Percentiles rank a stretch among this genome's conserved stretches.
Evolutionary conservation across 148 eudicot genomes (phyloP).

Genomic region (Oxyria digyna): DNA sequence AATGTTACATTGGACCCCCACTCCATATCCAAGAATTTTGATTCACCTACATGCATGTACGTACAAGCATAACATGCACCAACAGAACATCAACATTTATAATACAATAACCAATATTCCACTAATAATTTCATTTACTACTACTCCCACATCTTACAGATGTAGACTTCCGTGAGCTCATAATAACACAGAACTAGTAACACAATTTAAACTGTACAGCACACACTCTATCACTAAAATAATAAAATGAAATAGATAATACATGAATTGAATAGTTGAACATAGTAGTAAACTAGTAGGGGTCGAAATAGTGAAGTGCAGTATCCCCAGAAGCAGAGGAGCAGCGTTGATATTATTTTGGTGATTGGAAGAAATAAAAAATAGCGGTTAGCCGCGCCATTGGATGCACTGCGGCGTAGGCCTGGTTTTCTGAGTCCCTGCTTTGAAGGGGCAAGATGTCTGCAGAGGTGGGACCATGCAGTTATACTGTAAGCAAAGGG

Average conservation of each 20-base stretch:
- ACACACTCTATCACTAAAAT: background rate
- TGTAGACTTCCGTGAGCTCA: too few relatives aligned
- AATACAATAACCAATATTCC: background rate
- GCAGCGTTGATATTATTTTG: background rate
- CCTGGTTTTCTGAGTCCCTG: conserved; percentile 61
- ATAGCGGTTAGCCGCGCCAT: conserved; percentile 42
- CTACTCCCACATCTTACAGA: too few relatives aligned
- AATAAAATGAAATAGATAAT: background rate
- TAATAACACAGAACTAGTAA: background rate
- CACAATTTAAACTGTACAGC: background rate
- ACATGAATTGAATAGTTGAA: background rate
- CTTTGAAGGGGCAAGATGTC: conserved; percentile 78
- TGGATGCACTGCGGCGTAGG: conserved; percentile 61
- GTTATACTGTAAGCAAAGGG: conserved; percentile 79
- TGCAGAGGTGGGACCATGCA: conserved; percentile 85
- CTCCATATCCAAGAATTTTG: background rate
- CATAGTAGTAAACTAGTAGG: too few relatives aligned
- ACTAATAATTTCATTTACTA: too few relatives aligned
- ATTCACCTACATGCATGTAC: background rate
- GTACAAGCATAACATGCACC: background rate
- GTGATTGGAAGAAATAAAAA: background rate
- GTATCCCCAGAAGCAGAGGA: background rate
- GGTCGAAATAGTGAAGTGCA: conserved; percentile 7
- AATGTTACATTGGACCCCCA: background rate
- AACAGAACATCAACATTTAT: background rate